Conservation (phyloP, 805 yeast genomes). For the Candida sithepensis region DNA sequence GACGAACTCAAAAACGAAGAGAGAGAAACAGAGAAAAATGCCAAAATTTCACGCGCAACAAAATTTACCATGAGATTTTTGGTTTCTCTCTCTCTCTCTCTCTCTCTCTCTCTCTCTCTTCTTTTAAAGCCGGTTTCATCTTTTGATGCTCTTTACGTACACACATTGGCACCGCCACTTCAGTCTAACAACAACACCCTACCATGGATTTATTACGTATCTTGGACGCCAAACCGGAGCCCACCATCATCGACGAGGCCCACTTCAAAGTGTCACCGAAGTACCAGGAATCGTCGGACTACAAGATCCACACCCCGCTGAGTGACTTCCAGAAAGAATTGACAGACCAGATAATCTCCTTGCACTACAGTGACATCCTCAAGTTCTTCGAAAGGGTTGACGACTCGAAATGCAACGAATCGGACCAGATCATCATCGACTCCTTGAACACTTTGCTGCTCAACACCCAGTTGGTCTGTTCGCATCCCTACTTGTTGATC, state of each 20-base stretch:
- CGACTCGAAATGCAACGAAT: constrained; percentile 29
- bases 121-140: background rate
- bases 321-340: constrained; percentile 82
- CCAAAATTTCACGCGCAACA: too few relatives aligned
- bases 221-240: constrained; percentile 81
- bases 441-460: constrained; percentile 70
- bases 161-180: too few relatives aligned
- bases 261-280: constrained; percentile 34
- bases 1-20: too few relatives aligned
- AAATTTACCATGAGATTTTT: too few relatives aligned
- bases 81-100: too few relatives aligned
- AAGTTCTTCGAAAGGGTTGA: constrained; percentile 72
- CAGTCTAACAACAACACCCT: background rate
- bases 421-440: constrained; percentile 60
- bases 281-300: constrained; percentile 53
- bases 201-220: constrained; percentile 79
- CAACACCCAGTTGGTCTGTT: constrained; percentile 75
- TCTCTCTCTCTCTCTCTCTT: background rate
- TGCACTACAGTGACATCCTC: constrained; percentile 87
- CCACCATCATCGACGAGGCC: constrained; percentile 64
- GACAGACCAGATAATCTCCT: constrained; percentile 85
- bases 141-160: too few relatives aligned
- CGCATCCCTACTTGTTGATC: constrained; percentile 85
- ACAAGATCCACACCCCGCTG: constrained; percentile 78
- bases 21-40: too few relatives aligned